Percentiles rank a stretch among this genome's conserved stretches.
These are phyloP conservation scores for Candida stauntonica DNA, from an alignment of 805 yeast species.

Conservation along the genomic window DNA sequence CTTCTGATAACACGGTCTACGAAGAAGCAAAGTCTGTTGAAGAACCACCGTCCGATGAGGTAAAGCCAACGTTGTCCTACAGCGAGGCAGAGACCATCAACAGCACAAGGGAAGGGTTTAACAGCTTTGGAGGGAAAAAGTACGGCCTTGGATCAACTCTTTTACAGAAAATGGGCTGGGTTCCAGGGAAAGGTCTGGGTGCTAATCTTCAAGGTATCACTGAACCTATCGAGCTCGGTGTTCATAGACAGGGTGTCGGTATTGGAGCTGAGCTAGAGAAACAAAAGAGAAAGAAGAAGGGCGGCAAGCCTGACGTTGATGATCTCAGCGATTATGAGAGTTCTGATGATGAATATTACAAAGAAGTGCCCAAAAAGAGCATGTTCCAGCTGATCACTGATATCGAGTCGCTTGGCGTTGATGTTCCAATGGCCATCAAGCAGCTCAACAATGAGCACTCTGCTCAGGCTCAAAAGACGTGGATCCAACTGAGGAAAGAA, in stretches of 20 bases:
- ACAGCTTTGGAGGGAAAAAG: slow-evolving; percentile 21
- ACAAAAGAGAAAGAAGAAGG: slow-evolving; percentile 8
- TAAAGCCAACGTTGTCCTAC: slow-evolving; percentile 25
- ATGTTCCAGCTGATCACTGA: slow-evolving; percentile 22
- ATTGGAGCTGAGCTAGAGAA: slow-evolving; percentile 53
- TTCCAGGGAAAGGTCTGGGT: slow-evolving; percentile 84
- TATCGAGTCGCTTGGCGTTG: slow-evolving; percentile 19
- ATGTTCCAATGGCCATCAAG: slow-evolving; percentile 20
- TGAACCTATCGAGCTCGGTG: slow-evolving; percentile 70
- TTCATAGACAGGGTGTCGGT: slow-evolving; percentile 59
- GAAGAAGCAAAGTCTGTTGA: too few relatives aligned
- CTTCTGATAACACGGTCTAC: background rate
- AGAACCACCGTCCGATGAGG: background rate
- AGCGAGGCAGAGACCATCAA: slow-evolving; percentile 6
- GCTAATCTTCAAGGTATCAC: slow-evolving; percentile 63
- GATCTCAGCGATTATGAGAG: slow-evolving; percentile 14
- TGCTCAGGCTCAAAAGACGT: slow-evolving; percentile 32
- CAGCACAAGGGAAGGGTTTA: slow-evolving; percentile 5
- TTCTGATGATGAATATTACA: slow-evolving; percentile 22
- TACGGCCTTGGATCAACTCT: slow-evolving; percentile 87
- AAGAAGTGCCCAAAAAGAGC: slow-evolving; percentile 26
- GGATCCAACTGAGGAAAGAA: slow-evolving; percentile 35
- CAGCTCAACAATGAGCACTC: slow-evolving; percentile 19
- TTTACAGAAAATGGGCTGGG: slow-evolving; percentile 82
- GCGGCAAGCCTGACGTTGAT: slow-evolving; percentile 1